These are phyloP conservation scores for Didymella keratinophila DNA, from an alignment of 2,329 filamentous ascomycete genomes.

Conservation along the genomic window DNA sequence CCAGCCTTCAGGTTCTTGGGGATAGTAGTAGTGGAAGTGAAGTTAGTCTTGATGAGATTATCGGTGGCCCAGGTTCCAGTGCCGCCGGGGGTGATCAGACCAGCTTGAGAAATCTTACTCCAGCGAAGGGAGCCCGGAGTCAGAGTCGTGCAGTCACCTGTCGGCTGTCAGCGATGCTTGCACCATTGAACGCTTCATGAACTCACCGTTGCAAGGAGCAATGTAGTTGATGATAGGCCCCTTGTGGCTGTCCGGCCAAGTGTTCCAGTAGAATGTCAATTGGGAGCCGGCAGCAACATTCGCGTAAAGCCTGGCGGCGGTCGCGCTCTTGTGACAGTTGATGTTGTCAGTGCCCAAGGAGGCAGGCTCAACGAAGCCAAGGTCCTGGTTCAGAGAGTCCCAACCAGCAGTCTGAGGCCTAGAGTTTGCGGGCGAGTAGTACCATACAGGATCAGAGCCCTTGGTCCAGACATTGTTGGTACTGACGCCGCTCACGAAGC, in stretches of 20 bases:
- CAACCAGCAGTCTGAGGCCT: conserved; percentile 46
- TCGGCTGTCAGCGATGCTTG: neutral
- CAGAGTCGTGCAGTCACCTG: conserved; percentile 44
- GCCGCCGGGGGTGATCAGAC: conserved; percentile 33
- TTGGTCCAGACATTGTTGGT: conserved; percentile 34
- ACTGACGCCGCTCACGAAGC: conserved; percentile 40
- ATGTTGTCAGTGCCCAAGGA: conserved; percentile 39
- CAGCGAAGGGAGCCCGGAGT: conserved; percentile 39
- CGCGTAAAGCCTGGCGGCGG: conserved; percentile 43
- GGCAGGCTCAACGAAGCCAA: conserved; percentile 48
- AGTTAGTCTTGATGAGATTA: conserved; percentile 54
- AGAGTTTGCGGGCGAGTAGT: conserved; percentile 35
- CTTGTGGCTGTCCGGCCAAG: conserved; percentile 48
- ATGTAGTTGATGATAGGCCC: conserved; percentile 53
- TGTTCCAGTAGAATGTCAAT: conserved; percentile 48
- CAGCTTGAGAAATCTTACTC: conserved; percentile 47
- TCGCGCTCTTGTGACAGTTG: conserved; percentile 52
- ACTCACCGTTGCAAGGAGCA: conserved; percentile 45
- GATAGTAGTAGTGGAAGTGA: conserved; percentile 55
- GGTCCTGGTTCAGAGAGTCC: conserved; percentile 48
- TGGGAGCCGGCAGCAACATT: conserved; percentile 46
- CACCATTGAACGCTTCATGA: neutral
- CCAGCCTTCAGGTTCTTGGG: conserved; percentile 56
- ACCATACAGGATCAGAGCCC: conserved; percentile 46
- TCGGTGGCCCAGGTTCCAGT: conserved; percentile 47